Evolutionary conservation across 2,329 filamentous ascomycete species (phyloP).

Genomic region (Fusarium humuli): DNA sequence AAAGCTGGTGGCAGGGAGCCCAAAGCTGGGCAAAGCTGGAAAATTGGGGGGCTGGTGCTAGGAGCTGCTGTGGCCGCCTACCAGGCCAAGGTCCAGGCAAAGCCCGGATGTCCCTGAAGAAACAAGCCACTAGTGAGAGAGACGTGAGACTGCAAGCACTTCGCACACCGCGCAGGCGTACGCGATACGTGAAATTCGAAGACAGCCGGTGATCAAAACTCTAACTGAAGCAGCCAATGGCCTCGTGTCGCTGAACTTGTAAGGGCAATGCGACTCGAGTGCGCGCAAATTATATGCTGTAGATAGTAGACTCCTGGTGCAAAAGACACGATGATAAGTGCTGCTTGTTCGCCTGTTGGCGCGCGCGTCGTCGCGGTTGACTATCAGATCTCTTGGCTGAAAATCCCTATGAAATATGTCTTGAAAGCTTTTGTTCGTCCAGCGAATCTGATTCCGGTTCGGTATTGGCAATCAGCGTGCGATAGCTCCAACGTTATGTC

Average conservation of each 20-base stretch:
- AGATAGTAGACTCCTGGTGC: background rate
- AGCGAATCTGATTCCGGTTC: conserved; percentile 11
- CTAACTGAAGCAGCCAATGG: conserved; percentile 10
- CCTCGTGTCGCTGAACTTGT: conserved; percentile 9
- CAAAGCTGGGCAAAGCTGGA: conserved; percentile 37
- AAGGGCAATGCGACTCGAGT: conserved; percentile 4
- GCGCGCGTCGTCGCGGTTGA: conserved; percentile 4
- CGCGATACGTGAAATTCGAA: conserved; percentile 18
- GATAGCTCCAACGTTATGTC: conserved; percentile 28
- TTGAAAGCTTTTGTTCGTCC: conserved; percentile 10
- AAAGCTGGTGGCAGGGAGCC: conserved; percentile 49
- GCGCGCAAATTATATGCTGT: conserved; percentile 20
- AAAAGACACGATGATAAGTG: background rate
- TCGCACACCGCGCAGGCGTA: conserved; percentile 27
- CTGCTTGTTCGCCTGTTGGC: conserved; percentile 10
- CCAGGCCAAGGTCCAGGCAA: conserved; percentile 31
- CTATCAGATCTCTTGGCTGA: background rate
- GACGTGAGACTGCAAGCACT: conserved; percentile 28
- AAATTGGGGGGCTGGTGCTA: conserved; percentile 38
- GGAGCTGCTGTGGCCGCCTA: conserved; percentile 34
- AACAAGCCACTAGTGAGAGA: conserved; percentile 32
- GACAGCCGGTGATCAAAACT: background rate
- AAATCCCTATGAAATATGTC: background rate
- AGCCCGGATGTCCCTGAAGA: conserved; percentile 13
- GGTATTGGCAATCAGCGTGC: conserved; percentile 18